phyloP scores from a whole-genome alignment of 2,329 filamentous ascomycete species.

The Hypoxylon sp. region DNA sequence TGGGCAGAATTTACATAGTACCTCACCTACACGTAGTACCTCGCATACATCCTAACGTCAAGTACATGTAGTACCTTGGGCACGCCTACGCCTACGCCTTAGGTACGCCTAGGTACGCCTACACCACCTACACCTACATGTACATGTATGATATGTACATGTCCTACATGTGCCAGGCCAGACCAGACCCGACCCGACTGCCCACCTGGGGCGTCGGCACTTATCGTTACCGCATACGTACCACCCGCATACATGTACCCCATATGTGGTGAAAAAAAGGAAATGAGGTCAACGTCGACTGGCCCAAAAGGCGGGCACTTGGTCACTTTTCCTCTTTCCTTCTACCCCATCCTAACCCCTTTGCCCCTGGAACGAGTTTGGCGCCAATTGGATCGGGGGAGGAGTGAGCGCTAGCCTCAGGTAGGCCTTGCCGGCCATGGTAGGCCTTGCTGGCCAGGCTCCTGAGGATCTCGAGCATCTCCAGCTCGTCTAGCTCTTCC shows the following conservation, averaged over 20 bases:
- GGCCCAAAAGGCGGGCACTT: slow-evolving; percentile 19
- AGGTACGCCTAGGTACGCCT: too few relatives aligned
- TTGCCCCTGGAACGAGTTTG: not conserved
- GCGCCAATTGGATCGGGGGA: slow-evolving; percentile 18
- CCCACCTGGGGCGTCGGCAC: not conserved
- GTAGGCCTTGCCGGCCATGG: slow-evolving; percentile 6
- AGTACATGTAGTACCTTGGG: too few relatives aligned
- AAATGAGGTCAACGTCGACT: not conserved
- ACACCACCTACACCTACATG: too few relatives aligned
- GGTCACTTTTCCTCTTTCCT: slow-evolving; percentile 5
- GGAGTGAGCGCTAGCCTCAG: slow-evolving; percentile 18
- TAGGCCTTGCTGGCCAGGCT: too few relatives aligned
- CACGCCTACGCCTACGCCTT: too few relatives aligned
- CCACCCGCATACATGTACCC: not conserved
- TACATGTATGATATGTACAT: too few relatives aligned
- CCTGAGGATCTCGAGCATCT: too few relatives aligned
- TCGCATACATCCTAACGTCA: too few relatives aligned
- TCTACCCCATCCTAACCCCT: slow-evolving; percentile 1
- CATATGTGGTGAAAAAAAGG: not conserved
- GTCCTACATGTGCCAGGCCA: too few relatives aligned
- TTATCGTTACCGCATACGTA: not conserved
- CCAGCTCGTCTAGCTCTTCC: too few relatives aligned
- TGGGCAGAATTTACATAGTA: not conserved
- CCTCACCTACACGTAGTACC: too few relatives aligned
- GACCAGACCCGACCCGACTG: too few relatives aligned